A percentile compares a stretch with the other conserved stretches of the same genome.
Conservation (phyloP, 2,329 filamentous ascomycete genomes). For the Microsporum canis region DNA sequence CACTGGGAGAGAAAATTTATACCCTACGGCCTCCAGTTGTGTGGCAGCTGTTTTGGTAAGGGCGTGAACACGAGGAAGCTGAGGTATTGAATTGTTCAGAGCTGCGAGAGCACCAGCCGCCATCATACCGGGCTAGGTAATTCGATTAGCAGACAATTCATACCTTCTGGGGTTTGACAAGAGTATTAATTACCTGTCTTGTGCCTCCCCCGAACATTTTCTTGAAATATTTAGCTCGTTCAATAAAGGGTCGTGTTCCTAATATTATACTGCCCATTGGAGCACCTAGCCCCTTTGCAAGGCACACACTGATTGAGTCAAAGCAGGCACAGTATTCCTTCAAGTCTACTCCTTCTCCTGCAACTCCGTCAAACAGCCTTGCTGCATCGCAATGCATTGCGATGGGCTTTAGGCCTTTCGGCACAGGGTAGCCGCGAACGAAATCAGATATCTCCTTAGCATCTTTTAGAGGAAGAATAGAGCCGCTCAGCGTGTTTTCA, state of each 20-base stretch:
- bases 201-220: constrained; percentile 27
- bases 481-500: constrained; percentile 22
- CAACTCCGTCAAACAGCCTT: constrained; percentile 22
- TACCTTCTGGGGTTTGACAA: not conserved
- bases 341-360: constrained; percentile 17
- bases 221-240: constrained; percentile 22
- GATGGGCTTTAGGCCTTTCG: constrained; percentile 18
- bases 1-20: constrained; percentile 18
- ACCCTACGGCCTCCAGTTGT: constrained; percentile 15
- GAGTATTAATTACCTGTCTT: constrained; percentile 17
- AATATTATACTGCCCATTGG: constrained; percentile 25
- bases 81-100: constrained; percentile 17
- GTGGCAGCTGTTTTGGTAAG: constrained; percentile 17
- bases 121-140: constrained; percentile 22
- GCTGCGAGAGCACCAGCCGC: constrained; percentile 19
- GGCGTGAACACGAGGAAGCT: constrained; percentile 18
- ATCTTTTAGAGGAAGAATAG: constrained; percentile 21
- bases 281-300: constrained; percentile 25
- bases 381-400: constrained; percentile 25
- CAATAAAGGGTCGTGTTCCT: constrained; percentile 20
- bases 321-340: constrained; percentile 24
- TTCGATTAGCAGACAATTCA: not conserved
- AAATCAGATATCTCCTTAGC: constrained; percentile 22
- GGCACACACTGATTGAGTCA: constrained; percentile 25
- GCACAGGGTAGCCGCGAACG: constrained; percentile 19